Percentiles rank a stretch among this genome's conserved stretches.
phyloP scores from a whole-genome alignment of 441 rosid genomes.

The Omphalea diandra region DNA sequence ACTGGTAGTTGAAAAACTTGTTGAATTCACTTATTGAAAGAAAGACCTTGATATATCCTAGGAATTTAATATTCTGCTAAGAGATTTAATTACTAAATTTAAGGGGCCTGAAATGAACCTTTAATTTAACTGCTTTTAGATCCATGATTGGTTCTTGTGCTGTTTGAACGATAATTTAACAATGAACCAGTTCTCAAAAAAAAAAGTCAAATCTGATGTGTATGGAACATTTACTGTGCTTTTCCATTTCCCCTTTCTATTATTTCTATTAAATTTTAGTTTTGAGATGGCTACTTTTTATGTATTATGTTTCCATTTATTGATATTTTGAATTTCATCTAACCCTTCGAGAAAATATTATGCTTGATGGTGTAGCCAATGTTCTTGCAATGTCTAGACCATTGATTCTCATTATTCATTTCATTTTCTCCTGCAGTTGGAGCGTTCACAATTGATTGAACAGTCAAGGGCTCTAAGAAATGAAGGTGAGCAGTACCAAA shows the following conservation, averaged over 20 bases:
- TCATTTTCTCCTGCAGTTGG: constrained; percentile 42
- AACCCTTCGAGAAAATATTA: neutral
- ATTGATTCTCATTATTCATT: constrained; percentile 7
- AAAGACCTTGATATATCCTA: neutral
- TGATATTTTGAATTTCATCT: neutral
- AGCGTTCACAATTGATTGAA: constrained; percentile 46
- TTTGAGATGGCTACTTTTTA: too few species aligned
- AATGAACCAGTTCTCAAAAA: too few species aligned
- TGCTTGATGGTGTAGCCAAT: neutral
- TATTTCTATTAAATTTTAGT: too few species aligned
- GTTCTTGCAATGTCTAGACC: neutral
- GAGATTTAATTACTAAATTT: too few species aligned
- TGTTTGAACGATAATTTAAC: neutral
- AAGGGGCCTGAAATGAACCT: neutral
- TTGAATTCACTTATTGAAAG: neutral
- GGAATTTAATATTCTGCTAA: neutral
- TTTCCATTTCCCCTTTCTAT: neutral
- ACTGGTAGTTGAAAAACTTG: neutral
- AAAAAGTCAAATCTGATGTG: too few species aligned
- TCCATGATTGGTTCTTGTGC: neutral
- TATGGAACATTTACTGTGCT: neutral
- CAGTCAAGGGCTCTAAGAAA: constrained; percentile 53
- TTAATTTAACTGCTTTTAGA: constrained; percentile 2
- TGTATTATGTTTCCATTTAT: neutral
- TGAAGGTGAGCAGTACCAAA: constrained; percentile 59